phyloP scores from a whole-genome alignment of 306 rosid species.

The Trichosanthes truncata region DNA sequence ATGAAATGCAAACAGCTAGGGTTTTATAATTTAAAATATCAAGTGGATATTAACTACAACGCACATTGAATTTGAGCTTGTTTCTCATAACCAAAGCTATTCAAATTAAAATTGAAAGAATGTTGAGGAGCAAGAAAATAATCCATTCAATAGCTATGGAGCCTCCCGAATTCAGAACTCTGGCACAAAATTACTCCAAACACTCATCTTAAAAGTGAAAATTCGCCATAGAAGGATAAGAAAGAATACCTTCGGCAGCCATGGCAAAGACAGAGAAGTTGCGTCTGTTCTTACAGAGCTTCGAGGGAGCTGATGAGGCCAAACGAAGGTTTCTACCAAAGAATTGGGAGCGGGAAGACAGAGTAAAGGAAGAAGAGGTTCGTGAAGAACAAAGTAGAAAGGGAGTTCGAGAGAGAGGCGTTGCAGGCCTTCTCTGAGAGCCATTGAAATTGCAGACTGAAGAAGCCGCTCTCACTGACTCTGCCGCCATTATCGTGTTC shows the following conservation, averaged over 20 bases:
- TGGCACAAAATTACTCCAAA: neutral
- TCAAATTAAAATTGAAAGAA: neutral
- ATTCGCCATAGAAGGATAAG: neutral
- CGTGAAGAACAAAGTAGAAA: conserved; percentile 37
- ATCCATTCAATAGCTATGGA: neutral
- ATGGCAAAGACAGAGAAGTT: conserved; percentile 61
- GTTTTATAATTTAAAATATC: neutral
- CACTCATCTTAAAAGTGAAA: neutral
- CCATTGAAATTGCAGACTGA: conserved; percentile 48
- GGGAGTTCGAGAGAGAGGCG: conserved; percentile 32
- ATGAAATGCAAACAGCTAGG: neutral
- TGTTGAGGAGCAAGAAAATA: neutral
- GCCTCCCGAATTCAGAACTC: neutral
- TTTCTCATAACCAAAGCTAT: neutral
- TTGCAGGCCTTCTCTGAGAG: conserved; percentile 39
- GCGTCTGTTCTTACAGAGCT: conserved; percentile 18
- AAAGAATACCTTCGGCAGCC: conserved; percentile 59
- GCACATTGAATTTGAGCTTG: neutral
- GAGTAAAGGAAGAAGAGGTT: conserved; percentile 29
- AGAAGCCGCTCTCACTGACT: conserved; percentile 41
- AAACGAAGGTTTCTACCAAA: conserved; percentile 33
- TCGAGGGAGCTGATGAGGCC: conserved; percentile 20
- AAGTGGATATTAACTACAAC: neutral
- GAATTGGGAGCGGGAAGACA: conserved; percentile 50
- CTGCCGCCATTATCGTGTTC: conserved; percentile 47